Base-by-base conservation (phyloP, 495 filamentous ascomycete species). In the Talaromyces adpressus region DNA sequence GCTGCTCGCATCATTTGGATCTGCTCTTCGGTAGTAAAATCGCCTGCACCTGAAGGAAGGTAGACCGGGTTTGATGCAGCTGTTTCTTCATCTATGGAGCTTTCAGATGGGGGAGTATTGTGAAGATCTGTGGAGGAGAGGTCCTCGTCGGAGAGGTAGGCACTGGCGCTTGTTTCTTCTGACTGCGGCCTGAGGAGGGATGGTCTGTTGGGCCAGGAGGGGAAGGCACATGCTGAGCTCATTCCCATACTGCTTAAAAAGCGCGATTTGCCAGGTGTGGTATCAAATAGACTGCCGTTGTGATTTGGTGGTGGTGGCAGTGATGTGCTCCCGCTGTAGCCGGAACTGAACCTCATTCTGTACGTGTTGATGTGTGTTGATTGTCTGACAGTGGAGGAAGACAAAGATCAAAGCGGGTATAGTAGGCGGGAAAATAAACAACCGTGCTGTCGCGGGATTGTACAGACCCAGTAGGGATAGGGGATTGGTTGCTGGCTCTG, bases 121-220 rank as follows among this genome's bases (percentile, higher is more conserved):
- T 65, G 73, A 72, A 66, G 73, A 9, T 57, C 62, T 5, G 30
- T 70, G 63, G 78, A 68, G 63, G 79, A 77, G 20, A 84, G 75
- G 45, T 84, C 81, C 63, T 84, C 81, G 62, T 84, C 81, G 7
- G 81, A 81, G 61, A 84, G 77, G 54, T 79, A 76, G 52, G 76
- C 72, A 45, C 70, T 75, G 39, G 74, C 72, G 14, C 67, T 73
- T 0, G 75, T 74, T 11, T 70, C 66, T 47, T 67, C 68, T 0
- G 75, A 72, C 62, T 75, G 71, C 64, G 68, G 68, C 62, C 67
- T 77, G 58, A 75, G 67, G 6, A 84, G 72, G 2, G 79, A 79
- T 0, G 75, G 71, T 20, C 81, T 66, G 66, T 81, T 79, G 27
- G 81, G 81, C 81, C 81, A 84, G 27, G 79, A 81, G 25, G 81